phyloP scores from a whole-genome alignment of 2,329 filamentous ascomycete species.

The Fusarium odoratissimum region DNA sequence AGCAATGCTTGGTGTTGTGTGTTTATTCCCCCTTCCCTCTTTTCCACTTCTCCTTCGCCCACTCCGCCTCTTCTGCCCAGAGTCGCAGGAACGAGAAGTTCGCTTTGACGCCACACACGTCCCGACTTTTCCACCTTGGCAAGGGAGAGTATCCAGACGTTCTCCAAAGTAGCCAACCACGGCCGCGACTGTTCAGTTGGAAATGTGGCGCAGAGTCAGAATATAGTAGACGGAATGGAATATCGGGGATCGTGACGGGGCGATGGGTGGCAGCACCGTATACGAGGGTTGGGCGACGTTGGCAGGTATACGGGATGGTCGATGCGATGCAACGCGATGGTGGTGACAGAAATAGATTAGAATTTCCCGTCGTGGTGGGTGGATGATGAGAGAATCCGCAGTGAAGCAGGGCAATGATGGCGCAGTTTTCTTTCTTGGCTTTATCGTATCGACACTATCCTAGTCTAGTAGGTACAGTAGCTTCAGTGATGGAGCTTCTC shows the following conservation, averaged over 20 bases:
- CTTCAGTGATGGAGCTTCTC: slow-evolving; percentile 12
- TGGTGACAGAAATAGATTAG: slow-evolving; percentile 20
- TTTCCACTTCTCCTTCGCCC: background rate
- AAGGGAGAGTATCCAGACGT: slow-evolving; percentile 30
- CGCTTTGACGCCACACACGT: slow-evolving; percentile 20
- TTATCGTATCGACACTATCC: slow-evolving; percentile 16
- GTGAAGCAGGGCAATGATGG: slow-evolving; percentile 27
- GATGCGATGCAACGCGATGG: slow-evolving; percentile 2
- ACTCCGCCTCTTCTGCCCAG: slow-evolving; percentile 4
- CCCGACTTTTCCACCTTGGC: slow-evolving; percentile 38
- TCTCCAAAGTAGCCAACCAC: slow-evolving; percentile 13
- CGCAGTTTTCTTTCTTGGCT: slow-evolving; percentile 22
- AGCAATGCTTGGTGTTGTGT: slow-evolving; percentile 1
- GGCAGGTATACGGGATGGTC: slow-evolving; percentile 10
- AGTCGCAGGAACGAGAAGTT: slow-evolving; percentile 16
- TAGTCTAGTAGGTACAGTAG: slow-evolving; percentile 20
- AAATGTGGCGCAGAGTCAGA: slow-evolving; percentile 35
- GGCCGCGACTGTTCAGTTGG: slow-evolving; percentile 2
- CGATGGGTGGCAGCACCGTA: slow-evolving; percentile 7
- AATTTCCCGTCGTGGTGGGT: slow-evolving; percentile 8
- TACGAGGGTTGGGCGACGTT: slow-evolving; percentile 17
- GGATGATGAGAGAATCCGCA: slow-evolving; percentile 28
- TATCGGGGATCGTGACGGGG: slow-evolving; percentile 9
- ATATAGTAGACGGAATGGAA: slow-evolving; percentile 22
- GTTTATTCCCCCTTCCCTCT: background rate